Percentiles rank a stretch among this genome's conserved stretches.
These are phyloP conservation scores for Tanacetum coccineum DNA, from an alignment of 129 eudicot species.

Conservation along the genomic window DNA sequence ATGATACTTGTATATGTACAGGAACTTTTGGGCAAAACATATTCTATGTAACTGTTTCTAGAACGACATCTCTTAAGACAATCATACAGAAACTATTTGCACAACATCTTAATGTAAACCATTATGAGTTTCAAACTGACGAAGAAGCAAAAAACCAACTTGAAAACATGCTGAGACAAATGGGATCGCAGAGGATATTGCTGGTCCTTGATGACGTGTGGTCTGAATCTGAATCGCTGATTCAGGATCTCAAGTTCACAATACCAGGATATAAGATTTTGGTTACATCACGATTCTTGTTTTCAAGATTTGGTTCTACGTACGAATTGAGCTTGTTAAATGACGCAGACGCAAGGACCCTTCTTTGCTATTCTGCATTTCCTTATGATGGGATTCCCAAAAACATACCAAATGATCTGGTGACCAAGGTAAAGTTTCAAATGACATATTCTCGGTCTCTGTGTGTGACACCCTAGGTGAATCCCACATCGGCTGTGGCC, in stretches of 20 bases:
- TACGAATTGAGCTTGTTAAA: constrained; percentile 35
- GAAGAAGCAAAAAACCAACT: constrained; percentile 46
- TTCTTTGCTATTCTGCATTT: constrained; percentile 36
- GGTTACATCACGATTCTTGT: constrained; percentile 46
- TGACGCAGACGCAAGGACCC: constrained; percentile 38
- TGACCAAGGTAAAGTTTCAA: constrained; percentile 32
- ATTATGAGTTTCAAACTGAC: constrained; percentile 32
- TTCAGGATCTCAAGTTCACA: constrained; percentile 33
- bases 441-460: neutral
- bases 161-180: constrained; percentile 24
- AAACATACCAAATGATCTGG: constrained; percentile 33
- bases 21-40: constrained; percentile 39
- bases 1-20: constrained; percentile 2
- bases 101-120: constrained; percentile 18
- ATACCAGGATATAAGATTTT: constrained; percentile 42
- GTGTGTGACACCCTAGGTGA: neutral
- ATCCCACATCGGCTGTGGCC: too few relatives aligned
- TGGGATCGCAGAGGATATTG: constrained; percentile 29
- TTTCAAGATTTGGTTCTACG: constrained; percentile 24
- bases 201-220: constrained; percentile 56
- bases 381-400: constrained; percentile 17
- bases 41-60: constrained; percentile 48
- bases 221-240: constrained; percentile 34
- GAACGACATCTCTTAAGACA: constrained; percentile 25
- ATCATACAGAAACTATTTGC: constrained; percentile 33